These are phyloP conservation scores for Stipa capillata DNA, from an alignment of 176 grass and related monocot species.

Conservation along the genomic window DNA sequence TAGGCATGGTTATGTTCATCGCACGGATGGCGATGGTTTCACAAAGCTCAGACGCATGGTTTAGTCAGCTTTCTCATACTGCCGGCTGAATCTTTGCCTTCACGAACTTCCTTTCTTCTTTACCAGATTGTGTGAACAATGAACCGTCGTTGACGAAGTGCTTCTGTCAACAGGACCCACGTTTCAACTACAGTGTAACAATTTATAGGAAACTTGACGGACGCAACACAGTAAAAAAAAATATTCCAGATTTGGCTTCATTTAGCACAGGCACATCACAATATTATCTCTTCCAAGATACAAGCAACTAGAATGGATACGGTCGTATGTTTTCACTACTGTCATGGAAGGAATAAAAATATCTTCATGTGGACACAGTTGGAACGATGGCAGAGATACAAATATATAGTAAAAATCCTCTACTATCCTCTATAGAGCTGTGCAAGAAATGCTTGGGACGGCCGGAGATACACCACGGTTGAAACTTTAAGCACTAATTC, in stretches of 20 bases:
- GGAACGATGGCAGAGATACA: background rate
- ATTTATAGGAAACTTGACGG: background rate
- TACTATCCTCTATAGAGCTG: slow-evolving; percentile 39
- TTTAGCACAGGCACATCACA: background rate
- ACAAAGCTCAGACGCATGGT: background rate
- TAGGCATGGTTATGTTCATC: background rate
- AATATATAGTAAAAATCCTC: background rate
- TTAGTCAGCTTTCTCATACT: background rate
- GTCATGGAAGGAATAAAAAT: slow-evolving; percentile 21
- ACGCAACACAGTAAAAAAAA: background rate
- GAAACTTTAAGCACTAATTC: too few species aligned
- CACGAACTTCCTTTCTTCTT: background rate
- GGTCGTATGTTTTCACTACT: background rate
- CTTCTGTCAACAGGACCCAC: background rate
- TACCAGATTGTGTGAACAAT: too few species aligned
- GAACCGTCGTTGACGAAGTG: background rate
- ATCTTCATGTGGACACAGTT: background rate
- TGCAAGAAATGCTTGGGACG: slow-evolving; percentile 28
- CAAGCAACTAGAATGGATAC: background rate
- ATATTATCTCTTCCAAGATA: background rate
- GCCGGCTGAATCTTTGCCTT: background rate
- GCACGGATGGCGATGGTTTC: too few species aligned
- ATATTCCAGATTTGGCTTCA: background rate
- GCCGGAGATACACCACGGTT: too few species aligned
- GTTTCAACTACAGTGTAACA: background rate